phyloP scores from a whole-genome alignment of 345 rosid genomes.

The Pistacia vera region DNA sequence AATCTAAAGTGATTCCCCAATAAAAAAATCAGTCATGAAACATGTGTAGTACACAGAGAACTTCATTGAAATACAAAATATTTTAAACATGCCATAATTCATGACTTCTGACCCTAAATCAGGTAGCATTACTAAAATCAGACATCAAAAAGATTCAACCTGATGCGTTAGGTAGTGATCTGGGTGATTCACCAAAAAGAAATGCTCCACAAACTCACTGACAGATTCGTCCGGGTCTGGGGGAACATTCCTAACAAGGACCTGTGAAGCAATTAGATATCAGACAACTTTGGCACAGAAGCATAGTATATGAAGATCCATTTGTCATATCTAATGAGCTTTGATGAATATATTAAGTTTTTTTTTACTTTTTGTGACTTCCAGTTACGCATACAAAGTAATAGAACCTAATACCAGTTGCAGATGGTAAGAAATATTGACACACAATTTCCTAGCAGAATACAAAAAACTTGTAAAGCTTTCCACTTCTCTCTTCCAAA shows the following conservation, averaged over 20 bases:
- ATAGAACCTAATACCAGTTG: not conserved
- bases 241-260: conserved; percentile 81
- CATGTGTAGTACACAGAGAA: not conserved
- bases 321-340: not conserved
- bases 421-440: not conserved
- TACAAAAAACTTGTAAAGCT: not conserved
- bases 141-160: conserved; percentile 34
- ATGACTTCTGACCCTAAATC: too few species aligned
- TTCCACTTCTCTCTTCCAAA: not conserved
- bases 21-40: not conserved
- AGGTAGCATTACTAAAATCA: not conserved
- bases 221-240: conserved; percentile 81
- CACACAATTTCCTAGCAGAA: not conserved
- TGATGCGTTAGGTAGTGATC: conserved; percentile 75
- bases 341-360: not conserved
- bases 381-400: not conserved
- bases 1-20: not conserved
- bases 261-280: conserved; percentile 39
- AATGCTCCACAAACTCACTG: conserved; percentile 85
- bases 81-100: not conserved
- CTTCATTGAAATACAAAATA: not conserved
- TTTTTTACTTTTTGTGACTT: not conserved
- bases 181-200: conserved; percentile 82
- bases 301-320: not conserved
- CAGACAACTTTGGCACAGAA: conserved; percentile 3